phyloP scores from a whole-genome alignment of 192 early-diverging fungal genomes.

The Coemansia brasiliensis region DNA sequence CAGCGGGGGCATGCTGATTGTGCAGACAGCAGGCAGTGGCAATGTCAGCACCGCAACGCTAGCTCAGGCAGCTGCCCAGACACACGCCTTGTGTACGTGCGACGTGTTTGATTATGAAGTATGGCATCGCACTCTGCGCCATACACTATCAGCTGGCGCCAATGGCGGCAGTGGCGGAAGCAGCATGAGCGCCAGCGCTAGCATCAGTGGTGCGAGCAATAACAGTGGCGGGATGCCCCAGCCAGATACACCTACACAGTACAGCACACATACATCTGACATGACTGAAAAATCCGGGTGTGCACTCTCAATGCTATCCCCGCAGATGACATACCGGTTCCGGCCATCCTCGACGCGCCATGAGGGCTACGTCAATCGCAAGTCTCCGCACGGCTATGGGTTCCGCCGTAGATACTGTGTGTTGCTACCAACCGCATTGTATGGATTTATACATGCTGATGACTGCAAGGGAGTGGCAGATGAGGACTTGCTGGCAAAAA shows the following conservation, averaged over 20 bases:
- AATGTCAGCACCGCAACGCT: conserved; percentile 14
- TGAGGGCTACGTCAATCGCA: conserved; percentile 52
- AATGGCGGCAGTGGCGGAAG: conserved; percentile 14
- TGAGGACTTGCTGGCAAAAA: conserved; percentile 18
- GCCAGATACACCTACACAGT: conserved; percentile 1
- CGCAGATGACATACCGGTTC: conserved; percentile 31
- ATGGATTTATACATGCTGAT: conserved; percentile 40
- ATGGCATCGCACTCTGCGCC: conserved; percentile 40
- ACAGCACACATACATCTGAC: neutral
- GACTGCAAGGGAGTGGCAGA: conserved; percentile 28
- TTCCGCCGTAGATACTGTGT: conserved; percentile 56
- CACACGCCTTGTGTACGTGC: conserved; percentile 29
- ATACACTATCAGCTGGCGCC: conserved; percentile 24
- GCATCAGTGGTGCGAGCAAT: conserved; percentile 40
- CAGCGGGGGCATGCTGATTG: conserved; percentile 38
- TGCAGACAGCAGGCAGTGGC: conserved; percentile 25
- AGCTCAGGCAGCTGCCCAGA: conserved; percentile 8
- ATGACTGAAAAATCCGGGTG: neutral
- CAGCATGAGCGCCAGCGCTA: conserved; percentile 40
- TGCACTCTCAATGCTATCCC: conserved; percentile 20
- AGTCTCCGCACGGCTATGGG: conserved; percentile 49
- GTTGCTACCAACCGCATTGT: conserved; percentile 31
- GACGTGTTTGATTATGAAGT: conserved; percentile 40
- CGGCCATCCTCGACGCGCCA: conserved; percentile 34
- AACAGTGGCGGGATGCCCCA: conserved; percentile 20